Conservation (phyloP, 2,329 filamentous ascomycete genomes). For the Aureobasidium leucospermi region DNA sequence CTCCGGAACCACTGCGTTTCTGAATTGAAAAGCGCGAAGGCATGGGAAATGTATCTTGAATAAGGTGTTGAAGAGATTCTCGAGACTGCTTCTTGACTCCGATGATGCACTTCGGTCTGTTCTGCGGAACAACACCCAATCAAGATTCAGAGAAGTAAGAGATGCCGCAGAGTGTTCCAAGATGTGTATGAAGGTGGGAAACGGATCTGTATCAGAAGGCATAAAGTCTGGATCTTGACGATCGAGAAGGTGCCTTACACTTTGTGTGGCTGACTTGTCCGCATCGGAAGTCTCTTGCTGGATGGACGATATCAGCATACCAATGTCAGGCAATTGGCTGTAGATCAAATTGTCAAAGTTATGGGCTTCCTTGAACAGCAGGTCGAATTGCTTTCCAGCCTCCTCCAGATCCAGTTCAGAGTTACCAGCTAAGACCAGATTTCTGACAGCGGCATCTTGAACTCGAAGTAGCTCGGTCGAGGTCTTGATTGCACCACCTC, state of each 20-base stretch:
- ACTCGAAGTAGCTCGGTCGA: neutral
- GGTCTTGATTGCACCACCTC: constrained; percentile 16
- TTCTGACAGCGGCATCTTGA: constrained; percentile 18
- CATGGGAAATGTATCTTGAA: constrained; percentile 35
- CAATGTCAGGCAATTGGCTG: neutral
- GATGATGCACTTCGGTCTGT: neutral
- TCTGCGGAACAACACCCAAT: constrained; percentile 26
- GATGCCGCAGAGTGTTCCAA: constrained; percentile 16
- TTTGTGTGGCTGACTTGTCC: neutral
- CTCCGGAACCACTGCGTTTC: constrained; percentile 35
- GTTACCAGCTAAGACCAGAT: neutral
- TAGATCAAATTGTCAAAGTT: constrained; percentile 21
- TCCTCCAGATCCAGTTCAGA: neutral
- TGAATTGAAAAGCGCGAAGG: constrained; percentile 38
- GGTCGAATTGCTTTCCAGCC: neutral
- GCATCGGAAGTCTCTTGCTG: neutral
- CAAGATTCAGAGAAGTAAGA: constrained; percentile 29
- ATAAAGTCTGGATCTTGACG: neutral
- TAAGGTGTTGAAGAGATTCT: constrained; percentile 19
- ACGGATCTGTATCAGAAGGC: neutral
- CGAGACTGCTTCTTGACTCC: constrained; percentile 1
- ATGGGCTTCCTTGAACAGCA: constrained; percentile 12
- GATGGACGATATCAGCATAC: neutral
- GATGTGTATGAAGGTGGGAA: neutral
- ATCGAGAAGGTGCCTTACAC: neutral